A percentile compares a stretch with the other conserved stretches of the same genome.
These are phyloP conservation scores for Ambispora gerdemannii DNA, from an alignment of 192 early-diverging fungal genomes.

Conservation along the genomic window DNA sequence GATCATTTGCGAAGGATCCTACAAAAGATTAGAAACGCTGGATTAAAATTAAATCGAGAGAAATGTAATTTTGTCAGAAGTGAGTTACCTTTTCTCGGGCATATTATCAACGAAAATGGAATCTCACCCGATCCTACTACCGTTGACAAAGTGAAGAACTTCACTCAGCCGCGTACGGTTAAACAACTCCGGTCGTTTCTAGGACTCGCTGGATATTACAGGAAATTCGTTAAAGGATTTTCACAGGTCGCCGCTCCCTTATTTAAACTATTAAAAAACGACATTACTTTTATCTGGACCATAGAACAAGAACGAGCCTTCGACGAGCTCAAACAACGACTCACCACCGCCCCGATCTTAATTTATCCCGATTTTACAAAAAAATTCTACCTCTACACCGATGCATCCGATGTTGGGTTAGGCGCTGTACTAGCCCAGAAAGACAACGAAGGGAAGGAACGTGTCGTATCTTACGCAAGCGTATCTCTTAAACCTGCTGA, in stretches of 20 bases:
- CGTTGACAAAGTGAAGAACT: constrained; percentile 8
- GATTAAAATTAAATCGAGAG: constrained; percentile 2
- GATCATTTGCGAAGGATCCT: neutral
- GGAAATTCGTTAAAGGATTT: no score
- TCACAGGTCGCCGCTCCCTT: neutral
- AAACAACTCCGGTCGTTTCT: neutral
- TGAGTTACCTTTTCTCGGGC: constrained; percentile 17
- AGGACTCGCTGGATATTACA: no score
- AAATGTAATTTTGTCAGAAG: constrained; percentile 12
- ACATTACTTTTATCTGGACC: no score
- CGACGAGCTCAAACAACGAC: neutral
- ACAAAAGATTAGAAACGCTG: neutral
- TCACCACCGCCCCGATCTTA: neutral
- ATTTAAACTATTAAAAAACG: neutral
- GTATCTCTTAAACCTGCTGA: neutral
- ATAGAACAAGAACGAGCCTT: no score
- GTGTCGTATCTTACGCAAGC: neutral
- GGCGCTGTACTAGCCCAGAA: neutral
- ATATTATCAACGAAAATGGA: constrained; percentile 9
- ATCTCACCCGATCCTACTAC: neutral
- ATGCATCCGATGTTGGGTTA: no score
- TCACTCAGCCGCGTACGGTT: neutral
- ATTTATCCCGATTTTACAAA: neutral
- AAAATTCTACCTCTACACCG: no score
- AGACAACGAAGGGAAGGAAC: neutral